Base-by-base conservation (phyloP, 1,284 basidiomycete genomes). In the Ustilago curta region DNA sequence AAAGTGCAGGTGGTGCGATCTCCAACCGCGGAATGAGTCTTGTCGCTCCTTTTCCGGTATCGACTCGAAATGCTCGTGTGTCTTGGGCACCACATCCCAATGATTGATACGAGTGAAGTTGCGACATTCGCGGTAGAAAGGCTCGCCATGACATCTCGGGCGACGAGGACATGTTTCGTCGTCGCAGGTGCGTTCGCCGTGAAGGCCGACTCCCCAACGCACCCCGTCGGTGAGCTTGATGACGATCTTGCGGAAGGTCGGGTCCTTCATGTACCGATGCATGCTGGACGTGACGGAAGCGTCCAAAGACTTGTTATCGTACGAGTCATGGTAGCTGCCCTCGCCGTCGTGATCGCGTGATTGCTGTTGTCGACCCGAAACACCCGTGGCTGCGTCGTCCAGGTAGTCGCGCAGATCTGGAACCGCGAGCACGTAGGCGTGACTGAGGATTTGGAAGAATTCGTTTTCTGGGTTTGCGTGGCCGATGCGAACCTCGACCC, bases 1-100 rank as follows among this genome's bases (percentile, higher is more conserved):
- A 59, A 97, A 89, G 86, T 99, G 96, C 64, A 97, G 91, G 84
- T 94, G 97, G 85, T 98, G 92, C 8, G 95, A 97, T 35, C 96
- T 90, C 86, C 97, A 98, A 2, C 90, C 92, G 64, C 90, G 89
- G 85, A 90, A 97, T 0, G 95, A 95, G 86, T 99, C 95, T 40
- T 47, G 55, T 50, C 77, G 77, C 25, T 84, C 73, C 18, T 70
- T 69, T 12, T 67, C 59, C 6, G 81, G 79, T 25, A 82, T 66
- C 8, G 70, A 70, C 52, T 85, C 75, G 42, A 90, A 86, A 35
- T 87, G 80, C 31, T 86, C 81, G 8, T 79, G 82, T 86, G 90
- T 86, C 87, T 89, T 80, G 14, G 95, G 86, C 45, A 89, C 89
- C 8, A 98, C 91, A 25, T 90, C 85, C 85, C 94, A 91, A 85